phyloP scores from a whole-genome alignment of 169 alveolate species.

The Plasmodium gonderi region DNA sequence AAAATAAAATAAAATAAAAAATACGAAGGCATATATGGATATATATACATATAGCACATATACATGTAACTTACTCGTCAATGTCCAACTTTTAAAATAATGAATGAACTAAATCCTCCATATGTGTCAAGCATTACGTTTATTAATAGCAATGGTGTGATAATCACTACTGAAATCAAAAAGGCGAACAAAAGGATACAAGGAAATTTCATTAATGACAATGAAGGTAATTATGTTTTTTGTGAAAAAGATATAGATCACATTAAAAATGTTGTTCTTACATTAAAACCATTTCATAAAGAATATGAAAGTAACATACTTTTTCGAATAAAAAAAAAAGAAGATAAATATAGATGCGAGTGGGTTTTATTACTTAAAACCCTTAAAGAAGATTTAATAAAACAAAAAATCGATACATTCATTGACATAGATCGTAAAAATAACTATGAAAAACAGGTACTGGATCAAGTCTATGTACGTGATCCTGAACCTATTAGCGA shows the following conservation, averaged over 20 bases:
- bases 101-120: slow-evolving; percentile 14
- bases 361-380: slow-evolving; percentile 68
- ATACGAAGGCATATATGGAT: slow-evolving; percentile 7
- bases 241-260: slow-evolving; percentile 46
- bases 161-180: slow-evolving; percentile 53
- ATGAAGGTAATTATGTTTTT: slow-evolving; percentile 38
- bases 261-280: slow-evolving; percentile 42
- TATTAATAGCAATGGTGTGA: slow-evolving; percentile 58
- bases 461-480: background rate
- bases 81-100: slow-evolving; percentile 3
- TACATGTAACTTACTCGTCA: background rate
- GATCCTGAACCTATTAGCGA: background rate
- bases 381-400: slow-evolving; percentile 1
- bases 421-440: slow-evolving; percentile 7
- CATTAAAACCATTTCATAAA: slow-evolving; percentile 50
- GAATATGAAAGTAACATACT: slow-evolving; percentile 39
- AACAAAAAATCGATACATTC: background rate
- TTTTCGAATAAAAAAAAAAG: slow-evolving; percentile 40
- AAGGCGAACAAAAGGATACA: slow-evolving; percentile 10
- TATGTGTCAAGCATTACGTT: slow-evolving; percentile 45
- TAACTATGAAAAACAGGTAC: slow-evolving; percentile 4
- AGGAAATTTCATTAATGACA: background rate
- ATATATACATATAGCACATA: slow-evolving; percentile 12
- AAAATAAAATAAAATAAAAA: too few species aligned
- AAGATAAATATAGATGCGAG: slow-evolving; percentile 48